These are phyloP conservation scores for Neurospora sublineolata DNA, from an alignment of 495 filamentous ascomycete species.

Conservation along the genomic window DNA sequence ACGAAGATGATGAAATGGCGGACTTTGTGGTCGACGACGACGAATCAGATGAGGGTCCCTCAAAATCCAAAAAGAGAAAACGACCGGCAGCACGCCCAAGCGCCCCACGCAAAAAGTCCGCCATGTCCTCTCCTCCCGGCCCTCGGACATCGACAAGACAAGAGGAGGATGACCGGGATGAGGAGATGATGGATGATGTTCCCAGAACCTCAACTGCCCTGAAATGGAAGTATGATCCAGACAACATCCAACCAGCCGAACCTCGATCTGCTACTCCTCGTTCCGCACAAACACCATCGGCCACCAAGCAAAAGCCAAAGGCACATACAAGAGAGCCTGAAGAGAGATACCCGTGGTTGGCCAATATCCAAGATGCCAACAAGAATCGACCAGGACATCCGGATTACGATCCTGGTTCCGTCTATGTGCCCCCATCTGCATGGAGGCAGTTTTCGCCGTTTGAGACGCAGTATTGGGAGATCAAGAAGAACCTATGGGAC, in stretches of 20 bases:
- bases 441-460: conserved; percentile 78
- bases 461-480: conserved; percentile 99
- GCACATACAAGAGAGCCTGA: conserved; percentile 69
- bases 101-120: conserved; percentile 45
- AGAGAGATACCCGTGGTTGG: conserved; percentile 80
- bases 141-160: background rate
- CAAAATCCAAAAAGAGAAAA: conserved; percentile 60
- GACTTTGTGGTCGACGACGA: conserved; percentile 86
- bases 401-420: conserved; percentile 83
- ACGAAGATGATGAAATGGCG: conserved; percentile 59
- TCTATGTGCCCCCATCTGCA: conserved; percentile 73
- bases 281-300: conserved; percentile 29
- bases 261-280: conserved; percentile 30
- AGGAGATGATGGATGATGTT: conserved; percentile 41
- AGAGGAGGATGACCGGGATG: conserved; percentile 9
- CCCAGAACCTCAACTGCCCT: conserved; percentile 58
- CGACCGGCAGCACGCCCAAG: conserved; percentile 40
- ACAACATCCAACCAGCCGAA: conserved; percentile 50
- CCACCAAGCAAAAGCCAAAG: conserved; percentile 43
- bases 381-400: conserved; percentile 67
- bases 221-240: conserved; percentile 78
- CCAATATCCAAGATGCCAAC: conserved; percentile 70
- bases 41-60: conserved; percentile 45
- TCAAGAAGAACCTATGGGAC: conserved; percentile 96
- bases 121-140: conserved; percentile 33